These are phyloP conservation scores for Fraxinus velutina DNA, from an alignment of 305 asterid species.

Conservation along the genomic window DNA sequence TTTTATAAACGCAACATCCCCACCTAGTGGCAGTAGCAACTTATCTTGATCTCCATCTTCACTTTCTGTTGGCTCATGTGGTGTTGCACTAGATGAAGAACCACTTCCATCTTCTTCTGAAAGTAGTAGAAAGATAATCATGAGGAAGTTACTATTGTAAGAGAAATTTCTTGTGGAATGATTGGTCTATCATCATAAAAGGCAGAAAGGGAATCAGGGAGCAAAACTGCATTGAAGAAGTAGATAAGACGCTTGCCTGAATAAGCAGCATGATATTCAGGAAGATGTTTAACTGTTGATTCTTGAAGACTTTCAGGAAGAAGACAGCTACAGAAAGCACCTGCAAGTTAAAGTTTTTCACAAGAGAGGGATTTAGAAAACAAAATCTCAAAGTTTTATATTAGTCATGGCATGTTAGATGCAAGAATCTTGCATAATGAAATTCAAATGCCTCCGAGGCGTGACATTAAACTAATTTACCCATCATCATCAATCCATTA, in stretches of 20 bases:
- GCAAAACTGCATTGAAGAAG: neutral
- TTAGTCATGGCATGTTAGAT: neutral
- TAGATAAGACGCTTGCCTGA: constrained; percentile 27
- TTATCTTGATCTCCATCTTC: constrained; percentile 45
- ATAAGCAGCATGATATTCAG: constrained; percentile 40
- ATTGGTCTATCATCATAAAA: neutral
- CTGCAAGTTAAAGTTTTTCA: constrained; percentile 28
- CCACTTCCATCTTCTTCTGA: constrained; percentile 43
- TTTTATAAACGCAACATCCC: constrained; percentile 40
- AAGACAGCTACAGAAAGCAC: constrained; percentile 56
- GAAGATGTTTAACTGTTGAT: constrained; percentile 48
- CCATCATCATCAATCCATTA: neutral
- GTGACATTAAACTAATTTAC: neutral
- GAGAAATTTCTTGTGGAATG: neutral
- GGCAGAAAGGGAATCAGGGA: neutral
- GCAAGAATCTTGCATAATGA: neutral
- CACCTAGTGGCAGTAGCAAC: constrained; percentile 32
- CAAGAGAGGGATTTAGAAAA: neutral
- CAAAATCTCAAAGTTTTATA: neutral
- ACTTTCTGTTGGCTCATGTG: constrained; percentile 34
- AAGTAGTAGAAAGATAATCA: neutral
- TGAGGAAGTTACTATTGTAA: neutral
- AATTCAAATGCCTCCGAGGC: neutral
- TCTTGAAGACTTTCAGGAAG: constrained; percentile 57
- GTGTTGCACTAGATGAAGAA: constrained; percentile 29